Conservation (phyloP, 495 filamentous ascomycete genomes). For the Monascus purpureus region DNA sequence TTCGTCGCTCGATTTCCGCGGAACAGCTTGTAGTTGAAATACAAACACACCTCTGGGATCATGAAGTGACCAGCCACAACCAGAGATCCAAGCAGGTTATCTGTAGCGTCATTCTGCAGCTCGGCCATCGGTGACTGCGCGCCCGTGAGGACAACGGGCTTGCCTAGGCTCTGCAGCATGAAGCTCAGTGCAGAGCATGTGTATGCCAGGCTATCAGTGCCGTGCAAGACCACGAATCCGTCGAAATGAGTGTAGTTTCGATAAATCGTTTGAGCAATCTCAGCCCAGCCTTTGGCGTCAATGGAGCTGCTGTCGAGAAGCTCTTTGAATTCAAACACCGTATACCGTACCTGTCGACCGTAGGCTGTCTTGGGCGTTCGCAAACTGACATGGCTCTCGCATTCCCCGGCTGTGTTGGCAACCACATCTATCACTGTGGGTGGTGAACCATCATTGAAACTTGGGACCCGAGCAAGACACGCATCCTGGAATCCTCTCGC, state of each 20-base stretch:
- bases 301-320: slow-evolving; percentile 90
- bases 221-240: slow-evolving; percentile 91
- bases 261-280: slow-evolving; percentile 57
- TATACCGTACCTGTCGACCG: slow-evolving; percentile 70
- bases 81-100: slow-evolving; percentile 83
- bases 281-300: slow-evolving; percentile 75
- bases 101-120: slow-evolving; percentile 88
- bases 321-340: slow-evolving; percentile 71
- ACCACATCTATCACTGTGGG: slow-evolving; percentile 40
- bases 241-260: slow-evolving; percentile 85
- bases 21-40: slow-evolving; percentile 89
- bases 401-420: slow-evolving; percentile 27
- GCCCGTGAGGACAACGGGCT: slow-evolving; percentile 82
- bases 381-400: slow-evolving; percentile 41
- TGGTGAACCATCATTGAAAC: slow-evolving; percentile 77
- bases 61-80: slow-evolving; percentile 94
- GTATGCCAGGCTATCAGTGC: slow-evolving; percentile 87
- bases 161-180: slow-evolving; percentile 85
- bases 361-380: slow-evolving; percentile 74
- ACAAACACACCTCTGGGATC: slow-evolving; percentile 91
- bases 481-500: slow-evolving; percentile 71
- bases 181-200: slow-evolving; percentile 87
- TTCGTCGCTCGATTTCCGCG: slow-evolving; percentile 86
- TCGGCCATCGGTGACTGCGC: slow-evolving; percentile 88
- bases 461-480: slow-evolving; percentile 69